phyloP scores from a whole-genome alignment of 495 filamentous ascomycete species.

The Pseudomonodictys pantanalensis region DNA sequence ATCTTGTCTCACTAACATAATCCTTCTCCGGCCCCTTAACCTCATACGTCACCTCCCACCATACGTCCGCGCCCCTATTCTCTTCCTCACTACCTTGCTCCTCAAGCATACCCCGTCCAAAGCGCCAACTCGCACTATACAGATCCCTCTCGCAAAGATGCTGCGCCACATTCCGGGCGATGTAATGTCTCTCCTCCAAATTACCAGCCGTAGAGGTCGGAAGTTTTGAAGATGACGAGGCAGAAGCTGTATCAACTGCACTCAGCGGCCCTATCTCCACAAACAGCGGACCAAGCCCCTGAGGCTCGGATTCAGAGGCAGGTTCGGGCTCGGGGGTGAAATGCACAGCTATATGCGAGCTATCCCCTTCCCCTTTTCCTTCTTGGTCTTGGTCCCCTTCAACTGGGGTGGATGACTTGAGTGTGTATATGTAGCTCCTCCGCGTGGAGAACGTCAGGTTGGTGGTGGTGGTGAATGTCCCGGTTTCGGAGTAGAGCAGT shows the following conservation, averaged over 20 bases:
- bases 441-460: conserved; percentile 4
- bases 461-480: conserved; percentile 14
- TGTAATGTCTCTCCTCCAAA: too few species aligned
- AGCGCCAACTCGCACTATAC: conserved; percentile 28
- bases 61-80: background rate
- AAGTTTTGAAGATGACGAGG: too few species aligned
- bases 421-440: conserved; percentile 18
- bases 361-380: background rate
- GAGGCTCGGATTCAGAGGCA: too few species aligned
- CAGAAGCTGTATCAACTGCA: too few species aligned
- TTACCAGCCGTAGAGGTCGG: too few species aligned
- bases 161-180: conserved; percentile 7
- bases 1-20: conserved; percentile 31
- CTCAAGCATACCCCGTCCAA: conserved; percentile 18
- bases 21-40: conserved; percentile 32
- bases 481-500: conserved; percentile 22
- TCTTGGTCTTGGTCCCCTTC: background rate
- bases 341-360: conserved; percentile 12
- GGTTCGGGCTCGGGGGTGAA: conserved; percentile 20
- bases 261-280: conserved; percentile 19
- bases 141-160: conserved; percentile 32
- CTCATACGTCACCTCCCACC: conserved; percentile 32
- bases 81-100: background rate
- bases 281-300: conserved; percentile 11
- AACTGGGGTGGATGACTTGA: background rate